A percentile compares a stretch with the other conserved stretches of the same genome.
Conservation (phyloP, 2,329 filamentous ascomycete genomes). For the Thielaviopsis punctulata region DNA sequence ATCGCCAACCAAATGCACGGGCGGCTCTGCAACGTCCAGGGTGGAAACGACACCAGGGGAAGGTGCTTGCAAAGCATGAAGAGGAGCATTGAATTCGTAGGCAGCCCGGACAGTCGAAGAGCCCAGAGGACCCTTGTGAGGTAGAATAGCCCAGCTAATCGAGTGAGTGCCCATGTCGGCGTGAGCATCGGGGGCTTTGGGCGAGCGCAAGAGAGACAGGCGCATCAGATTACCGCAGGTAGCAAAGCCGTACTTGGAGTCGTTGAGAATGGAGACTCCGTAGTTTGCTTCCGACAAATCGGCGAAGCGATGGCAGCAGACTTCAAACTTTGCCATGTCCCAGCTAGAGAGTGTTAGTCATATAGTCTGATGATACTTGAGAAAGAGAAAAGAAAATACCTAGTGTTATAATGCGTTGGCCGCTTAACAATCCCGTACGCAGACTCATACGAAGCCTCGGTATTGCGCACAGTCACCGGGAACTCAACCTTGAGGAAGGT, state of each 20-base stretch:
- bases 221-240: slow-evolving; percentile 81
- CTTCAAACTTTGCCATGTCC: slow-evolving; percentile 97
- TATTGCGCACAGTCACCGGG: slow-evolving; percentile 78
- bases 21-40: slow-evolving; percentile 18
- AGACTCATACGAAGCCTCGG: slow-evolving; percentile 86
- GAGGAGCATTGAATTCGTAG: slow-evolving; percentile 77
- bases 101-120: slow-evolving; percentile 63
- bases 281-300: slow-evolving; percentile 79
- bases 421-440: slow-evolving; percentile 79
- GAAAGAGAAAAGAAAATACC: slow-evolving; percentile 19
- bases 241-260: slow-evolving; percentile 92
- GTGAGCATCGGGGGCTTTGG: slow-evolving; percentile 83
- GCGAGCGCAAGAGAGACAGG: slow-evolving; percentile 65
- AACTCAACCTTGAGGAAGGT: slow-evolving; percentile 99
- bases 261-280: slow-evolving; percentile 83
- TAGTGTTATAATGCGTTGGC: slow-evolving; percentile 95
- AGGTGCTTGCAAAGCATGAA: slow-evolving; percentile 23
- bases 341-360: slow-evolving; percentile 31
- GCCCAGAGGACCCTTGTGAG: slow-evolving; percentile 58
- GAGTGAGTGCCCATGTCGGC: slow-evolving; percentile 84
- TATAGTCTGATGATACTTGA: neutral
- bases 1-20: slow-evolving; percentile 51
- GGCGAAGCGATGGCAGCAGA: slow-evolving; percentile 88
- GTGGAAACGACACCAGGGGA: slow-evolving; percentile 16
- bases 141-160: slow-evolving; percentile 82